Evolutionary conservation across 371 early-diverging fungal genomes (phyloP).

Genomic region (Rhizopus sp.): DNA sequence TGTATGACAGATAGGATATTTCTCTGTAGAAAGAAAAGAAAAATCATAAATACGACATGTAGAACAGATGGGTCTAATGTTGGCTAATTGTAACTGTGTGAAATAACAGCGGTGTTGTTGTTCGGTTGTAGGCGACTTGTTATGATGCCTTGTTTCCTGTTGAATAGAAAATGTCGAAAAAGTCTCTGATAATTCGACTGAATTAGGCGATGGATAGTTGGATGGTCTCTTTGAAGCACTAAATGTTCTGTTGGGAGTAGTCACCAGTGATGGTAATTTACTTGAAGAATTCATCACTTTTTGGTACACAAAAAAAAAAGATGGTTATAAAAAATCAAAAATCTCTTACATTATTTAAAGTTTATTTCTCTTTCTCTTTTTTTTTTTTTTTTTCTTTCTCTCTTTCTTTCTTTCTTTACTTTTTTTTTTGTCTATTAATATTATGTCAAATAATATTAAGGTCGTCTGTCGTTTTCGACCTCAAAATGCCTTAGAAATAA

Average conservation of each 20-base stretch:
- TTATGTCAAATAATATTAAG: slow-evolving; percentile 80
- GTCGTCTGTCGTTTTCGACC: slow-evolving; percentile 97
- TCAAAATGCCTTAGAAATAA: slow-evolving; percentile 87
- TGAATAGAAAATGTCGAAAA: slow-evolving; percentile 19
- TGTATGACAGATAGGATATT: slow-evolving; percentile 49
- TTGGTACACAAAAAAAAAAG: slow-evolving; percentile 3
- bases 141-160: slow-evolving; percentile 1
- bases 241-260: slow-evolving; percentile 41
- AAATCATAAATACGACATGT: slow-evolving; percentile 27
- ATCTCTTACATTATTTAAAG: slow-evolving; percentile 15
- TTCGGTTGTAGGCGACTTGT: slow-evolving; percentile 14
- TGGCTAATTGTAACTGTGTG: slow-evolving; percentile 36
- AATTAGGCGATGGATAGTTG: slow-evolving; percentile 18
- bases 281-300: neutral
- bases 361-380: slow-evolving; percentile 11
- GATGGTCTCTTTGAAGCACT: slow-evolving; percentile 30
- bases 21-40: slow-evolving; percentile 43
- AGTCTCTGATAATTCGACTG: slow-evolving; percentile 32
- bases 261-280: slow-evolving; percentile 16
- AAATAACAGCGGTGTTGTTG: slow-evolving; percentile 33
- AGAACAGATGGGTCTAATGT: slow-evolving; percentile 52
- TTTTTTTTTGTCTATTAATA: slow-evolving; percentile 1
- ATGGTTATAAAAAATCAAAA: slow-evolving; percentile 6
- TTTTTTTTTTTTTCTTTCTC: slow-evolving; percentile 14
- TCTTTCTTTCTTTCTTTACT: slow-evolving; percentile 14